Evolutionary conservation across 805 yeast species (phyloP), one percentile per base, ranked within the genome.

Genomic region (Ogataea allantospora): DNA sequence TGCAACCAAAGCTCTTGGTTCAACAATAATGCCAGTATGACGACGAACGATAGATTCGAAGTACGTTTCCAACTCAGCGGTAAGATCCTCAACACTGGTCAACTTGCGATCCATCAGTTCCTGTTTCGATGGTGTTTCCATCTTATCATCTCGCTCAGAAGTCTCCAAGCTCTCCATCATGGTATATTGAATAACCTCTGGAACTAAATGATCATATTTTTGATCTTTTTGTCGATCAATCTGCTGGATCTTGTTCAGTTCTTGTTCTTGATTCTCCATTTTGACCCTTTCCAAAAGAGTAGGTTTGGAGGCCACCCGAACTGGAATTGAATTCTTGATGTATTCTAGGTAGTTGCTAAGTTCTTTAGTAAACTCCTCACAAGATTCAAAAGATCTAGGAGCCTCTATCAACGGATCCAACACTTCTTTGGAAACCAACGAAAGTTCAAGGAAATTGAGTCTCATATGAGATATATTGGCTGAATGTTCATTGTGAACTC

Each of bases 131-230:
- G 33, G 35, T 9, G 16, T 33, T 12, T 30, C 29, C 2, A 30
- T 17, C 6, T 27, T 17, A 8, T 35, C 35, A 3, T 40, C 42
- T 6, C 44, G 48, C 16, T 48, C 48, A 12, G 47, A 46, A 10
- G 44, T 25, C 10, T 58, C 62, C 7, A 59, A 32, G 15, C 33
- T 44, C 14, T 47, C 52, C 63, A 60, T 52, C n/a, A 33, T 29
- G 4, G 62, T 53, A 6, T 37, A 31, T 24, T 57, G 59, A 8
- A 55, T 30, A 5, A 58, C 50, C 34, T 60, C 62, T 0, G 13
- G 33, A 1, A 41, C 57, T 56, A 9, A 38, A 8, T 32, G 27
- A 14, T 42, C 44, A 7, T 28, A 31, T 4, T 18, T 17, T 2
- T 6, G 19, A 3, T 23, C 15, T 9, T 22, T 9, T 5, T 12